Base-by-base conservation (phyloP, 768 basidiomycete genomes). In the Serendipita sp. region DNA sequence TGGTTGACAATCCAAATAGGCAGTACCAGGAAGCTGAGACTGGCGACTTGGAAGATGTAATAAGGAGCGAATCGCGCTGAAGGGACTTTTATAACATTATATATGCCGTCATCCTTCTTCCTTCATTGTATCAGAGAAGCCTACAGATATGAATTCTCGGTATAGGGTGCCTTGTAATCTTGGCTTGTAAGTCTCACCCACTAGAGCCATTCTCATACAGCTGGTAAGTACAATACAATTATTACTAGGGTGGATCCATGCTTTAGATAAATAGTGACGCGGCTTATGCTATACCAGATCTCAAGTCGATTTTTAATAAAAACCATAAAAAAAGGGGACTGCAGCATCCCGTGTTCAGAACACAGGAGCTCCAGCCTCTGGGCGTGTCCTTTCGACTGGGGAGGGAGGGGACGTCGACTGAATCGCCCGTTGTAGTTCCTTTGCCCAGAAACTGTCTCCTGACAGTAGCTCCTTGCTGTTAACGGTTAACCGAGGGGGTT, bases 391-490 rank as follows among this genome's bases (percentile, higher is more conserved):
- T 11, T 54, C 52, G 10, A 16, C n/a, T 32, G 56, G 11, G 28
- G 56, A 60, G 8, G 56, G 16, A 10, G 56, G 56, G 11, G 56
- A n/a, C 10, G 56, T 34, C 56, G 56, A 60, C 30, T 38, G 56
- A n/a, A 60, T 34, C 10, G 36, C 56, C 56, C 11, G 56, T n/a
- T 60, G 56, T 8, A 60, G 56, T 35, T 60, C 56, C 28, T 60
- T 60, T n/a, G 56, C 56, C 56, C 56, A 60, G 36, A 28, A 60
- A 30, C 56, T 60, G 32, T 60, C 36, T 30, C 16, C 56, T 4
- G 56, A 32, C 8, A 60, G 28, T 30, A 60, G 10, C n/a, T 60
- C 56, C 56, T 60, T 60, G 56, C 56, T 60, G 35, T 60, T 60
- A 10, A 60, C 56, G 28, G 56, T 60, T 34, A 60, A 38, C 4